These are phyloP conservation scores for Colletotrichum tropicicola DNA, from an alignment of 2,329 filamentous ascomycete species.

Conservation along the genomic window DNA sequence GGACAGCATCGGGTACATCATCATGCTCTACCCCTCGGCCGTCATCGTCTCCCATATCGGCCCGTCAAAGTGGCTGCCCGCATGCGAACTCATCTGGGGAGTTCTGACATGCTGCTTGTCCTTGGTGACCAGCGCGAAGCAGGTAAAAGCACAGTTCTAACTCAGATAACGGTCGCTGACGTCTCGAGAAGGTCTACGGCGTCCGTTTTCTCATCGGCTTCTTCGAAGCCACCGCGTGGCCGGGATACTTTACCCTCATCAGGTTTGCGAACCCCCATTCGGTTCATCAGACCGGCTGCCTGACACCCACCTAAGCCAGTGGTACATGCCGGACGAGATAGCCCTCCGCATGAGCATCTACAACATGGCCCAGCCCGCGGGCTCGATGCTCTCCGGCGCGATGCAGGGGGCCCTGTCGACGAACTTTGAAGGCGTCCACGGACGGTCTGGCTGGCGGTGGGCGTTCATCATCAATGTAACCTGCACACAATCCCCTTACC, in stretches of 20 bases:
- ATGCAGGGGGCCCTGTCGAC: constrained; percentile 62
- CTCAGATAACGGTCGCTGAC: constrained; percentile 43
- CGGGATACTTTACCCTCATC: constrained; percentile 42
- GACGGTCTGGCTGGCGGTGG: constrained; percentile 50
- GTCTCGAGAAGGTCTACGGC: constrained; percentile 51
- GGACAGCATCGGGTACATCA: constrained; percentile 35
- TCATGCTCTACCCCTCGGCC: constrained; percentile 37
- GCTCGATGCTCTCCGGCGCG: constrained; percentile 64
- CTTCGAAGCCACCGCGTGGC: constrained; percentile 44
- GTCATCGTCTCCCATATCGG: constrained; percentile 38
- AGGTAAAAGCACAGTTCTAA: too few species aligned
- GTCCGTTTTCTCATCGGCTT: constrained; percentile 55
- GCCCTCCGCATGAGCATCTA: constrained; percentile 61
- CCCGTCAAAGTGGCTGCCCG: constrained; percentile 38
- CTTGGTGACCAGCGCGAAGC: not conserved
- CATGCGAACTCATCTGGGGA: constrained; percentile 33
- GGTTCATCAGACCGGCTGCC: too few species aligned
- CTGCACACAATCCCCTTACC: too few species aligned
- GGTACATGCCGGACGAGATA: constrained; percentile 47
- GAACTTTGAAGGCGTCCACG: constrained; percentile 57
- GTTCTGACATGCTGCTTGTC: constrained; percentile 17
- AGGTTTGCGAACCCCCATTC: too few species aligned
- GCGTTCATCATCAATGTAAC: constrained; percentile 50
- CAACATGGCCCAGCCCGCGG: constrained; percentile 59
- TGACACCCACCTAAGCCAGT: too few species aligned